phyloP scores from a whole-genome alignment of 495 filamentous ascomycete species.

The Xanthoparmelia taractica region DNA sequence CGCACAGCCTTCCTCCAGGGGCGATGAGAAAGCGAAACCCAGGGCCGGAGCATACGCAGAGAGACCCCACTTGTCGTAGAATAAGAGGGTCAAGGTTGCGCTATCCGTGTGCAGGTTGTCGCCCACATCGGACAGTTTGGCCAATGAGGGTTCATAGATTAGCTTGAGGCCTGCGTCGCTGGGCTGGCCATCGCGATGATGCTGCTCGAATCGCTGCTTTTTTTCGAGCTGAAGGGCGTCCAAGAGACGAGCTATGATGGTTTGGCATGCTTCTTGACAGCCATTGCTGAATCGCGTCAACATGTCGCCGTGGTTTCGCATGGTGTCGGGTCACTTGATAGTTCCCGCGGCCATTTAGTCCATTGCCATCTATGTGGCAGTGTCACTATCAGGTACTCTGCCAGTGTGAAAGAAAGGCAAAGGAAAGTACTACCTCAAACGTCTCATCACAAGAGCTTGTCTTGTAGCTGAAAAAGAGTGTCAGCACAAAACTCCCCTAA shows the following conservation, averaged over 20 bases:
- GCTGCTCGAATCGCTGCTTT: background rate
- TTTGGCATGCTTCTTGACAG: background rate
- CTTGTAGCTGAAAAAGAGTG: conserved; percentile 6
- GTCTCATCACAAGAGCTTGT: conserved; percentile 6
- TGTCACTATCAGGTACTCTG: background rate
- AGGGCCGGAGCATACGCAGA: conserved; percentile 13
- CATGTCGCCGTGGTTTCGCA: background rate
- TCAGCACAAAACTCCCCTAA: background rate
- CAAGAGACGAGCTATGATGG: background rate
- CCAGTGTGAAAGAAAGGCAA: background rate
- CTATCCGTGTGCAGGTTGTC: conserved; percentile 25
- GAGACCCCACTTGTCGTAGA: conserved; percentile 24
- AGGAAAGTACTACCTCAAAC: background rate
- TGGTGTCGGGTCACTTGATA: background rate
- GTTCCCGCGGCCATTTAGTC: background rate
- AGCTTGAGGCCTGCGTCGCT: conserved; percentile 26
- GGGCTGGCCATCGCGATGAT: conserved; percentile 16
- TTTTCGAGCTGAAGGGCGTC: background rate
- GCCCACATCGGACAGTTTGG: conserved; percentile 18
- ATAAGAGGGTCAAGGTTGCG: conserved; percentile 26
- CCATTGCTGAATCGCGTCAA: background rate
- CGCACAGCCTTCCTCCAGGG: conserved; percentile 21
- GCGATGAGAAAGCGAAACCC: conserved; percentile 4
- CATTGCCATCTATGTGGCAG: conserved; percentile 1
- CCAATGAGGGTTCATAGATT: conserved; percentile 19